Evolutionary conservation across 2,329 filamentous ascomycete species (phyloP).

Genomic region (Gyromitra esculenta): DNA sequence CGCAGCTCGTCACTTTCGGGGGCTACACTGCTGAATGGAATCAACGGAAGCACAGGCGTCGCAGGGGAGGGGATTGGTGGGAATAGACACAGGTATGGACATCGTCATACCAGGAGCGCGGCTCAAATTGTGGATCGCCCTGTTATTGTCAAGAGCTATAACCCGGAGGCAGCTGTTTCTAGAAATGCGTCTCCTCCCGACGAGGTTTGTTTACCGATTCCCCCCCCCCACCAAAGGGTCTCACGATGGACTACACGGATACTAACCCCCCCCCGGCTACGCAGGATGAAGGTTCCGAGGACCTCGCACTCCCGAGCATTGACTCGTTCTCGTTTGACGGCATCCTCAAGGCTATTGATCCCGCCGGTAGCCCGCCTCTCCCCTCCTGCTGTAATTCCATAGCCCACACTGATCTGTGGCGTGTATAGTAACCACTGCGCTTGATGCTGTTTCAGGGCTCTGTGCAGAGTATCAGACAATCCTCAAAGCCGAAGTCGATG

Average conservation of each 20-base stretch:
- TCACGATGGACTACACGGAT: slow-evolving; percentile 41
- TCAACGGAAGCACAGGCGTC: slow-evolving; percentile 23
- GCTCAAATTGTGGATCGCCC: slow-evolving; percentile 52
- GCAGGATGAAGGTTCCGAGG: slow-evolving; percentile 55
- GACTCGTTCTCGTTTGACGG: slow-evolving; percentile 57
- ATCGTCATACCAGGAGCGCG: slow-evolving; percentile 55
- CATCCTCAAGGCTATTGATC: slow-evolving; percentile 57
- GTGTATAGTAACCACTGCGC: slow-evolving; percentile 53
- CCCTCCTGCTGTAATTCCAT: neutral
- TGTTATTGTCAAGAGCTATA: slow-evolving; percentile 56
- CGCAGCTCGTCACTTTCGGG: slow-evolving; percentile 43
- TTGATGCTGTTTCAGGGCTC: slow-evolving; percentile 55
- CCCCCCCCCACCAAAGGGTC: slow-evolving; percentile 5
- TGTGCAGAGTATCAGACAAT: slow-evolving; percentile 55
- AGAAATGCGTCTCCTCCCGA: slow-evolving; percentile 47
- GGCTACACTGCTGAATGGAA: slow-evolving; percentile 44
- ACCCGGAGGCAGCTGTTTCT: slow-evolving; percentile 54
- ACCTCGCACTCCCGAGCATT: slow-evolving; percentile 56
- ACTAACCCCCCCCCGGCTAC: slow-evolving; percentile 38
- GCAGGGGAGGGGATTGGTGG: slow-evolving; percentile 40
- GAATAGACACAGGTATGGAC: slow-evolving; percentile 56
- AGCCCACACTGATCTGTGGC: slow-evolving; percentile 24
- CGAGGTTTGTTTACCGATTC: slow-evolving; percentile 47
- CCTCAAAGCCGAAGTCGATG: slow-evolving; percentile 56
- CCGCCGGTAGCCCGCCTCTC: slow-evolving; percentile 51